Percentiles rank a stretch among this genome's conserved stretches.
These are phyloP conservation scores for Phytopythium montanum DNA, from an alignment of 352 stramenopile genomes.

Conservation along the genomic window DNA sequence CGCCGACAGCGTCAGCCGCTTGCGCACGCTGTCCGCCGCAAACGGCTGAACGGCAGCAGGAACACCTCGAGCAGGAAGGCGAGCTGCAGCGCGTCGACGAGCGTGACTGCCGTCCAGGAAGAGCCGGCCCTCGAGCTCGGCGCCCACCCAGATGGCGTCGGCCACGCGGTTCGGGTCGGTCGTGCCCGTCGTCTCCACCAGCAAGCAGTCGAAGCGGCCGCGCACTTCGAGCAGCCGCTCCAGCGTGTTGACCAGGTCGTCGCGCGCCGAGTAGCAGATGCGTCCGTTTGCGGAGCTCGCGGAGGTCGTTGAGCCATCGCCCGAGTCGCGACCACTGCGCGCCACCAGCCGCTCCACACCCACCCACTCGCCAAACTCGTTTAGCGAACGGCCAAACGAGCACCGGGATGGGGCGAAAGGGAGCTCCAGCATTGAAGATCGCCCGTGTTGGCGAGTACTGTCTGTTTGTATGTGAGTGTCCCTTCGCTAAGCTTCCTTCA, in stretches of 20 bases:
- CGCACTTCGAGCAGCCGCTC: slow-evolving; percentile 78
- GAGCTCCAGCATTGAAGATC: background rate
- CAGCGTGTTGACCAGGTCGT: slow-evolving; percentile 85
- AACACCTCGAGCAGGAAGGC: slow-evolving; percentile 47
- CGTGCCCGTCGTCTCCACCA: slow-evolving; percentile 95
- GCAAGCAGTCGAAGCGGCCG: slow-evolving; percentile 88
- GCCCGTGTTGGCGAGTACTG: background rate
- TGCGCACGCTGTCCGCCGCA: slow-evolving; percentile 41
- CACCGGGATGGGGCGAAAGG: background rate
- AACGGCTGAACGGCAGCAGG: slow-evolving; percentile 37
- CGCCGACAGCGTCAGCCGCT: slow-evolving; percentile 37
- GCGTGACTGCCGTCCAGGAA: slow-evolving; percentile 94
- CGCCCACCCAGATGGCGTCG: slow-evolving; percentile 96
- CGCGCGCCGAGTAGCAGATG: slow-evolving; percentile 96
- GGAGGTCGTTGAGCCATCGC: slow-evolving; percentile 83
- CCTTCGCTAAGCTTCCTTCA: background rate
- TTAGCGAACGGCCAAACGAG: no score
- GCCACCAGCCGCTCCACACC: slow-evolving; percentile 93
- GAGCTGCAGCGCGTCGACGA: slow-evolving; percentile 90
- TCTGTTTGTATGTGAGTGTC: background rate
- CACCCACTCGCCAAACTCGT: slow-evolving; percentile 97
- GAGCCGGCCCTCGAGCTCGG: slow-evolving; percentile 85
- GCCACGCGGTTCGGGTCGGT: slow-evolving; percentile 93
- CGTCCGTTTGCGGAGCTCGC: slow-evolving; percentile 97
- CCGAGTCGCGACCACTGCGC: slow-evolving; percentile 59